Evolutionary conservation across 768 basidiomycete species (phyloP), one percentile per base, ranked within the genome.

Genomic region (Suillus occidentalis): DNA sequence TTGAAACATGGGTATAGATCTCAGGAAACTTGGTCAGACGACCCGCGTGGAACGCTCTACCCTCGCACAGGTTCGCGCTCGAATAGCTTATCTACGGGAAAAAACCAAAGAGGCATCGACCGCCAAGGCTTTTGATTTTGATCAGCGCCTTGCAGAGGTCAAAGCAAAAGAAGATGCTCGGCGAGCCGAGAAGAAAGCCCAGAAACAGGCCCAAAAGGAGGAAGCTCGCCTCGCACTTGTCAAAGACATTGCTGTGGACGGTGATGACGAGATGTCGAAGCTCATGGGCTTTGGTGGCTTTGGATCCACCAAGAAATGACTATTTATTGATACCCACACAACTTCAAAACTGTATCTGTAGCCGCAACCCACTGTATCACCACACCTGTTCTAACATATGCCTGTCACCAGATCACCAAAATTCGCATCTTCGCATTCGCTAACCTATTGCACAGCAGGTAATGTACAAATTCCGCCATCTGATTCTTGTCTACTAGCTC

Each of bases 201-300:
- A 89, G 67, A 92, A 90, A 76, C 91, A 91, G 72, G 91, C 88
- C 13, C 87, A 87, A 73, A 91, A 89, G 72, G 88, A 92, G 71
- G 86, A 87, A 70, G 81, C 87, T 28, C 88, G 89, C 53, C 77
- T 89, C 34, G 88, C 89, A 68, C 79, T 91, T 57, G 84, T 85
- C 45, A 83, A 86, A 68, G 84, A 82, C 45, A 73, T 79, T 0
- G 71, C 76, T 14, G 77, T 78, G 70, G 82, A 83, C 61, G 79
- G 77, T 63, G 87, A 88, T 63, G 75, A 83, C 65, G 89, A 91
- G 67, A 90, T 96, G 87, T 82, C 89, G 63, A 79, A 80, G 36
- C 83, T 93, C 80, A 96, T 97, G 94, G 95, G 95, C 40, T 97
- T 97, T 74, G 89, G 87, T 55, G 93, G 94, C 1, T 97, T 97